Evolutionary conservation across 495 filamentous ascomycete genomes (phyloP).

Genomic region (Hypoxylon trugodes): DNA sequence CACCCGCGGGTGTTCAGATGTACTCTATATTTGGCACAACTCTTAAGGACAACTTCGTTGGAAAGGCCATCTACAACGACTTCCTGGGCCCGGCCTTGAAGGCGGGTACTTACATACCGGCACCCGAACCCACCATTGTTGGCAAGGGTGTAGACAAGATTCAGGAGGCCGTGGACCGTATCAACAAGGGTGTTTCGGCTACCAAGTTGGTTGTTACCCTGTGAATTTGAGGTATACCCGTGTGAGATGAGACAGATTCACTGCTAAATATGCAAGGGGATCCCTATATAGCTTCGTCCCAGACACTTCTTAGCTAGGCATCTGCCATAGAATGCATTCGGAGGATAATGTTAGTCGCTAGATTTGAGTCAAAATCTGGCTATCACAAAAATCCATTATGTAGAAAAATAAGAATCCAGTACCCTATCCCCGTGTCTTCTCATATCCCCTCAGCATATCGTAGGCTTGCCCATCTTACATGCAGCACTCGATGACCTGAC

Average conservation of each 20-base stretch:
- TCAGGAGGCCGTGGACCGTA: slow-evolving; percentile 29
- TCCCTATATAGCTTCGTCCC: no score
- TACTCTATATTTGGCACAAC: slow-evolving; percentile 29
- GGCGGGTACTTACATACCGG: slow-evolving; percentile 23
- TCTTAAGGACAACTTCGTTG: slow-evolving; percentile 44
- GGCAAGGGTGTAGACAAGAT: slow-evolving; percentile 32
- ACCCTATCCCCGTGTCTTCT: neutral
- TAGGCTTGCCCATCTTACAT: neutral
- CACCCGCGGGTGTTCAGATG: slow-evolving; percentile 22
- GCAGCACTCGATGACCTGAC: slow-evolving; percentile 1
- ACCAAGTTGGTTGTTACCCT: slow-evolving; percentile 52
- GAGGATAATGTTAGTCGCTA: no score
- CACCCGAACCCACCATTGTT: slow-evolving; percentile 25
- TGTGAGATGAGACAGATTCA: neutral
- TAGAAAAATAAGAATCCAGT: slow-evolving; percentile 1
- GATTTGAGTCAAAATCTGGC: neutral
- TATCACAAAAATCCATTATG: neutral
- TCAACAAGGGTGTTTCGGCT: slow-evolving; percentile 53
- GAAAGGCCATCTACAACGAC: slow-evolving; percentile 42
- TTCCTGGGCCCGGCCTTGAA: slow-evolving; percentile 26
- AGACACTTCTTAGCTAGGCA: no score
- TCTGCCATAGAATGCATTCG: no score
- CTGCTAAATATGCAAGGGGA: neutral
- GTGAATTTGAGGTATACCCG: slow-evolving; percentile 14
- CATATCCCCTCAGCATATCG: neutral